Conservation (phyloP, 176 grass and related monocot species). For the Chloris gayana region DNA sequence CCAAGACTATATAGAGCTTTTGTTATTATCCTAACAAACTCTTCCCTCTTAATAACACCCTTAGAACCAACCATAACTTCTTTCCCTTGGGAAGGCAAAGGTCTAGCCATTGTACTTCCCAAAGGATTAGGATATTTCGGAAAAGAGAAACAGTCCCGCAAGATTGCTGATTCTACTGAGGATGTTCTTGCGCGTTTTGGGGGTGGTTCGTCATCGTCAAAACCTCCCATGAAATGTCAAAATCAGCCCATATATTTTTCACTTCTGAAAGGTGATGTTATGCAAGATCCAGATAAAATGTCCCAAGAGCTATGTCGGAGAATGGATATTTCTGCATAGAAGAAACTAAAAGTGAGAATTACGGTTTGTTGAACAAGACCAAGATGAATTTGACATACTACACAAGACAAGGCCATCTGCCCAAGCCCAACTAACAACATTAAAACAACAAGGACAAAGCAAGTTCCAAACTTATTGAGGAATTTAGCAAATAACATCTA, state of each 20-base stretch:
- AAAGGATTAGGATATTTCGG: constrained; percentile 67
- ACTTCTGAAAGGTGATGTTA: constrained; percentile 38
- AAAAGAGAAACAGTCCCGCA: constrained; percentile 55
- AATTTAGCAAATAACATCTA: neutral
- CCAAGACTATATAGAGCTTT: constrained; percentile 87
- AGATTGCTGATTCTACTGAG: constrained; percentile 56
- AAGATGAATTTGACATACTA: constrained; percentile 19
- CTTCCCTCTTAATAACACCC: constrained; percentile 79
- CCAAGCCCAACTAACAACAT: too few relatives aligned
- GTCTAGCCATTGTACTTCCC: constrained; percentile 84
- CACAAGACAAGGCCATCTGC: neutral
- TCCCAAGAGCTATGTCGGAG: neutral
- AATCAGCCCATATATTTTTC: constrained; percentile 80
- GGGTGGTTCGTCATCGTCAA: constrained; percentile 88
- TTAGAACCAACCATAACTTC: constrained; percentile 80
- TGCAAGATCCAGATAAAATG: constrained; percentile 20
- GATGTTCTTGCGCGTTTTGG: constrained; percentile 81
- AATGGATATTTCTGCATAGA: constrained; percentile 46
- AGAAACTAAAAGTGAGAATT: constrained; percentile 7
- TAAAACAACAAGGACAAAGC: neutral
- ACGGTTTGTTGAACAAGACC: constrained; percentile 16
- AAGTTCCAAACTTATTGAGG: neutral
- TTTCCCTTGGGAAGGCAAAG: constrained; percentile 83
- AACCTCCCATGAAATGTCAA: constrained; percentile 90
- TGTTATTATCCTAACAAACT: constrained; percentile 93